Evolutionary conservation across 2,329 filamentous ascomycete species (phyloP).

Genomic region (Colletotrichum sp.): DNA sequence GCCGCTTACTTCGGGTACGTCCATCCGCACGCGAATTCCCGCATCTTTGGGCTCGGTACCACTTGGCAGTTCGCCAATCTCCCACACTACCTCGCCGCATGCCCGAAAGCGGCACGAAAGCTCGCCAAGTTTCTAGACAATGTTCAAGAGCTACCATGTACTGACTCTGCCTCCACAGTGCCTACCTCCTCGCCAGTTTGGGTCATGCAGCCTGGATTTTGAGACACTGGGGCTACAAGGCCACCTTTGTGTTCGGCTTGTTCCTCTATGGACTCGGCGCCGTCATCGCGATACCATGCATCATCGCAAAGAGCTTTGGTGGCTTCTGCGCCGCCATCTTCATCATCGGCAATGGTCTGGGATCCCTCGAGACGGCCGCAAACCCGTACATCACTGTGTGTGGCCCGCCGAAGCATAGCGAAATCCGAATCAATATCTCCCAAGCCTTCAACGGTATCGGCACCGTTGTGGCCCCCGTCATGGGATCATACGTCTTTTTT

Average conservation of each 20-base stretch:
- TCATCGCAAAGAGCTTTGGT: conserved; percentile 58
- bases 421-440: conserved; percentile 58
- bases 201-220: conserved; percentile 44
- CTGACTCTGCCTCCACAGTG: conserved; percentile 18
- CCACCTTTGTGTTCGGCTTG: conserved; percentile 58
- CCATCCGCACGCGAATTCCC: not conserved
- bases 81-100: not conserved
- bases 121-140: not conserved
- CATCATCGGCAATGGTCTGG: conserved; percentile 75
- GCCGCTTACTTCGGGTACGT: conserved; percentile 41
- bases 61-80: not conserved
- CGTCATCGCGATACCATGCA: conserved; percentile 53
- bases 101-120: not conserved
- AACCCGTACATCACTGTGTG: conserved; percentile 67
- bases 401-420: conserved; percentile 57
- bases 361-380: conserved; percentile 77
- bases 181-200: conserved; percentile 44
- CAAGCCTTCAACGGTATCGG: conserved; percentile 61
- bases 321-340: conserved; percentile 78
- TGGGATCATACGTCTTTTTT: conserved; percentile 79
- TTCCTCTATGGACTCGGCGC: conserved; percentile 69
- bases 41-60: not conserved
- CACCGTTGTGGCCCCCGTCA: conserved; percentile 68
- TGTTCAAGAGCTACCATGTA: not conserved
- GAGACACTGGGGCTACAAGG: conserved; percentile 46